Percentiles rank a stretch among this genome's conserved stretches.
Conservation (phyloP, 148 eudicot species). For the Amaranthus cruentus region DNA sequence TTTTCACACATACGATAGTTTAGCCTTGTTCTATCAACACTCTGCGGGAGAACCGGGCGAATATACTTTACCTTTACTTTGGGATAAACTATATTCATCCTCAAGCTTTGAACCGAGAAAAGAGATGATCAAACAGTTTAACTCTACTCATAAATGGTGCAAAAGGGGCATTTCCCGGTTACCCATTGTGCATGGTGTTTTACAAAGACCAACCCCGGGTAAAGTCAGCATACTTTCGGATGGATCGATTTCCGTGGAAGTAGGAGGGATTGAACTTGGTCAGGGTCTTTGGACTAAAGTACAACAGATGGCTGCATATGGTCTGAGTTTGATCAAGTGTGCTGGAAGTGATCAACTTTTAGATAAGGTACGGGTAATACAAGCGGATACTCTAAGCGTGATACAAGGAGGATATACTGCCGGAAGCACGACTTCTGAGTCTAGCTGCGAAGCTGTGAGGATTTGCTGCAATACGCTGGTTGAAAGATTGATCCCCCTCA, state of each 20-base stretch:
- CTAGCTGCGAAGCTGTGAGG: conserved; percentile 87
- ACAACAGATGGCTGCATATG: conserved; percentile 74
- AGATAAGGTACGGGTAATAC: conserved; percentile 73
- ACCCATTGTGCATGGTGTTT: conserved; percentile 54
- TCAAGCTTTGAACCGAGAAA: conserved; percentile 44
- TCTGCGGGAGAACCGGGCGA: conserved; percentile 50
- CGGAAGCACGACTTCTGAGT: conserved; percentile 87
- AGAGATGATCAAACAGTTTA: conserved; percentile 39
- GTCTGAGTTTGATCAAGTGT: conserved; percentile 52
- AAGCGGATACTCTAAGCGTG: conserved; percentile 75
- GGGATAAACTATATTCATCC: conserved; percentile 54
- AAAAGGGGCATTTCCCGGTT: conserved; percentile 82
- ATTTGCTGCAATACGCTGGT: conserved; percentile 73
- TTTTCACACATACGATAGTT: conserved; percentile 61
- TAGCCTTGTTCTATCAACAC: conserved; percentile 43
- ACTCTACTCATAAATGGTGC: conserved; percentile 47
- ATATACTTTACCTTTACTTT: conserved; percentile 71
- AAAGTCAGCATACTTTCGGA: conserved; percentile 81
- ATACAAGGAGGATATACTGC: conserved; percentile 87
- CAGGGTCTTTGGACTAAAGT: conserved; percentile 97
- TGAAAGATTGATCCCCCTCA: conserved; percentile 57
- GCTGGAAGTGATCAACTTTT: conserved; percentile 52
- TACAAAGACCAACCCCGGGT: conserved; percentile 59
- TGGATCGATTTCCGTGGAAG: conserved; percentile 86
- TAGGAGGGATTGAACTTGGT: conserved; percentile 90